Evolutionary conservation across 352 stramenopile genomes (phyloP).

Genomic region (Phytophthora multivora): DNA sequence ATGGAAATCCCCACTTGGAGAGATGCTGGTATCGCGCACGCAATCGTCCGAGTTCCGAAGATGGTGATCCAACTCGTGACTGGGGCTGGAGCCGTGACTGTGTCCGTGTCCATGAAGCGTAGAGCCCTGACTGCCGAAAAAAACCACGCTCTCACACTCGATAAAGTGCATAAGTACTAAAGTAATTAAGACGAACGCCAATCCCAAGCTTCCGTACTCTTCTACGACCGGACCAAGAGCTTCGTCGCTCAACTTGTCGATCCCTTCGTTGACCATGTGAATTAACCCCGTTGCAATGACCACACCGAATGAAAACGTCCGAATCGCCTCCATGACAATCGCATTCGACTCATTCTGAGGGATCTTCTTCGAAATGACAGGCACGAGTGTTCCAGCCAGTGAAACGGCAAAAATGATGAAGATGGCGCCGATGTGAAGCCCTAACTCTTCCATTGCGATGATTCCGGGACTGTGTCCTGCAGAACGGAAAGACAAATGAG

Average conservation of each 20-base stretch:
- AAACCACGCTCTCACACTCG: constrained; percentile 64
- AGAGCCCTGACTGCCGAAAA: constrained; percentile 37
- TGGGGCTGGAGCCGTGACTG: neutral
- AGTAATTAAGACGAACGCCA: constrained; percentile 60
- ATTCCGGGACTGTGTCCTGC: neutral
- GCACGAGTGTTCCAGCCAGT: constrained; percentile 34
- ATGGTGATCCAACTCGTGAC: constrained; percentile 10
- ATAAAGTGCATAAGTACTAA: constrained; percentile 65
- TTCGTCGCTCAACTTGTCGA: constrained; percentile 54
- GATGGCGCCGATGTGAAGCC: constrained; percentile 44
- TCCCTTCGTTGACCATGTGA: constrained; percentile 64
- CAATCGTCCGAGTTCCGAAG: neutral
- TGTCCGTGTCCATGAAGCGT: constrained; percentile 34
- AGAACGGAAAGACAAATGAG: constrained; percentile 15
- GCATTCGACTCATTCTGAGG: constrained; percentile 18
- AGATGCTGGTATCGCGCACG: neutral
- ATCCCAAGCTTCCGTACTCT: constrained; percentile 49
- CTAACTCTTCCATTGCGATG: constrained; percentile 24
- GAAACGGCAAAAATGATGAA: constrained; percentile 55
- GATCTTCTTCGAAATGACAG: constrained; percentile 39
- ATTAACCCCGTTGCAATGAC: constrained; percentile 68
- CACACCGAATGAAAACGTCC: constrained; percentile 59
- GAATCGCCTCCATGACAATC: constrained; percentile 45
- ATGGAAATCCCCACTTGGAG: neutral
- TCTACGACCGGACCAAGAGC: constrained; percentile 49